A percentile compares a stretch with the other conserved stretches of the same genome.
These are phyloP conservation scores for Ceratobasidium sp. DNA, from an alignment of 1,284 basidiomycete species.

Conservation along the genomic window DNA sequence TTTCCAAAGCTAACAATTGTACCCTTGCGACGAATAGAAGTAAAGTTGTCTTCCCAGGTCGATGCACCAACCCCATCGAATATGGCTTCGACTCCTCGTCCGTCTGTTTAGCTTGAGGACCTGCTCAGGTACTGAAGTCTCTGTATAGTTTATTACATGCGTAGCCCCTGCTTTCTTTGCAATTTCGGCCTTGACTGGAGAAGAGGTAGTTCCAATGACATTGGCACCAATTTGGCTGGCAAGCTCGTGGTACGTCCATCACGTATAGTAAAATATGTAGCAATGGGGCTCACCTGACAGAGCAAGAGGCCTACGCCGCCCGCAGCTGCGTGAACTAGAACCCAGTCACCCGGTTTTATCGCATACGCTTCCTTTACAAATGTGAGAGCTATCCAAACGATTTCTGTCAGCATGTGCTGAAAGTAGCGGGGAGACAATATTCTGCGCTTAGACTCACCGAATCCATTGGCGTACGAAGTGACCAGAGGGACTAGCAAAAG, in stretches of 20 bases:
- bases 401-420: too few species aligned
- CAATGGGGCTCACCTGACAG: slow-evolving; percentile 57
- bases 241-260: slow-evolving; percentile 46
- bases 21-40: slow-evolving; percentile 78
- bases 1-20: slow-evolving; percentile 91
- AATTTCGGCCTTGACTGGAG: slow-evolving; percentile 79
- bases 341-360: slow-evolving; percentile 74
- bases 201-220: slow-evolving; percentile 93
- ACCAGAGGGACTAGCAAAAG: slow-evolving; percentile 55
- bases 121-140: slow-evolving; percentile 67
- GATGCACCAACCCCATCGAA: slow-evolving; percentile 86
- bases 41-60: slow-evolving; percentile 84
- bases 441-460: slow-evolving; percentile 62
- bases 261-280: background rate
- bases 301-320: slow-evolving; percentile 67
- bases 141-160: slow-evolving; percentile 83
- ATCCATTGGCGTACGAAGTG: slow-evolving; percentile 77
- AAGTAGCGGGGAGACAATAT: too few species aligned
- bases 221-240: slow-evolving; percentile 69
- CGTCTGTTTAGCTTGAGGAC: slow-evolving; percentile 80
- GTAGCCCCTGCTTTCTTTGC: slow-evolving; percentile 83
- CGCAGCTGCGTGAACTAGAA: slow-evolving; percentile 90
- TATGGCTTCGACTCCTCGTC: slow-evolving; percentile 83
- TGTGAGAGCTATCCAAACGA: slow-evolving; percentile 60
- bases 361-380: slow-evolving; percentile 85